A percentile compares a stretch with the other conserved stretches of the same genome.
Conservation (phyloP, 257 asterid species). For the Cordia subcordata region DNA sequence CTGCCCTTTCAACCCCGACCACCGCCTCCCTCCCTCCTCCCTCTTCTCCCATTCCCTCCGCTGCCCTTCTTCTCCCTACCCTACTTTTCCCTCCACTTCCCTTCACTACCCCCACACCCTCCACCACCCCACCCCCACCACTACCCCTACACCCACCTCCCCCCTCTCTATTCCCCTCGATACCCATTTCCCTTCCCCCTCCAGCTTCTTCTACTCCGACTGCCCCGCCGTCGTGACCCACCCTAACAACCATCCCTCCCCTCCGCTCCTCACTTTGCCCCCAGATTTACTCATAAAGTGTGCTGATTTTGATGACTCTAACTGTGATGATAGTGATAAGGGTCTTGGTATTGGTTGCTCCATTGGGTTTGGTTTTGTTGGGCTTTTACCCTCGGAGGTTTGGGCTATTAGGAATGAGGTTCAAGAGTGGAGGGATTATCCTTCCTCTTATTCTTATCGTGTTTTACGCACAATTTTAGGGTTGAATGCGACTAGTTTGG, state of each 20-base stretch:
- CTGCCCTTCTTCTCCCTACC: conserved; percentile 42
- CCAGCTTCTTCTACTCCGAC: conserved; percentile 11
- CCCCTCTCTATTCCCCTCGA: background rate
- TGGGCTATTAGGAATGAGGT: conserved; percentile 55
- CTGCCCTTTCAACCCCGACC: conserved; percentile 70
- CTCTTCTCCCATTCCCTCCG: conserved; percentile 72
- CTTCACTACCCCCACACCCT: conserved; percentile 40
- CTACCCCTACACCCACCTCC: conserved; percentile 12
- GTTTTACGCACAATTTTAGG: conserved; percentile 44
- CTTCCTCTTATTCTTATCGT: conserved; percentile 47
- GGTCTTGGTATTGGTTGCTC: conserved; percentile 4
- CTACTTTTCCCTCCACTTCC: conserved; percentile 26
- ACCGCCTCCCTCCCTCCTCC: conserved; percentile 60
- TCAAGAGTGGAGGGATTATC: conserved; percentile 55
- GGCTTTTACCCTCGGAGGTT: conserved; percentile 75
- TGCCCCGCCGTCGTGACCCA: background rate
- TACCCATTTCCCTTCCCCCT: conserved; percentile 19
- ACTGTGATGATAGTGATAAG: conserved; percentile 1
- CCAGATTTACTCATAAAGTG: conserved; percentile 39
- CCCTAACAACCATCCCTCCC: background rate
- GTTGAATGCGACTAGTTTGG: conserved; percentile 25
- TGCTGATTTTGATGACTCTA: conserved; percentile 21
- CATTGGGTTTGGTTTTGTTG: conserved; percentile 5
- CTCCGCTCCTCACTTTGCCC: conserved; percentile 37
- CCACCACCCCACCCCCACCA: conserved; percentile 24